Evolutionary conservation across 176 grass and related monocot species (phyloP), one percentile per base, ranked within the genome.

Genomic region (Neostapfia colusana): DNA sequence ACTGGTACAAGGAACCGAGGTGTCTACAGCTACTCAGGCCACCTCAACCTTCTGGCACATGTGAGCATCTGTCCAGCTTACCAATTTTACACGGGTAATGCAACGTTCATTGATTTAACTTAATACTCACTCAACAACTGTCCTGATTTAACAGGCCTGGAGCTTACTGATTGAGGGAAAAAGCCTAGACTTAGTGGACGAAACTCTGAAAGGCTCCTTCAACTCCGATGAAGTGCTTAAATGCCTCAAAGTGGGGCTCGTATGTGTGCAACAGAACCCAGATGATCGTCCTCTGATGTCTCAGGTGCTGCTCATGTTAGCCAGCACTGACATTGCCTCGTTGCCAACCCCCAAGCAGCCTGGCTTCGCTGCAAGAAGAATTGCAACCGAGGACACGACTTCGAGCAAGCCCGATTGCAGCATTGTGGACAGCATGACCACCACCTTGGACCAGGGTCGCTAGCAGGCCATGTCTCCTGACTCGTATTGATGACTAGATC

Each of bases 191-290:
- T 69, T 92, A 21, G 85, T 83, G 4, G 79, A 88, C 2, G 65
- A 82, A 25, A 79, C 80, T 6, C 72, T 92, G 41, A 59, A 88
- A 18, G 60, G 80, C 40, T 34, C 85, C 8, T 85, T 85, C 72
- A 55, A 74, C 49, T 17, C 69, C 6, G 76, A 75, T 17, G 79
- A 92, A 67, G 85, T 79, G 31, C 12, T 88, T 2, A 92, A 82
- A 63, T 88, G 82, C 64, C 61, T 83, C 65, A 75, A 79, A 65
- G 61, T 92, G 25, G 85, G 85, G 59, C 81, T 91, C 10, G 55
- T 91, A 7, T 91, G 89, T 6, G 85, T 91, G 53, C 85, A 91
- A 77, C 85, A 85, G 73, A 81, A 82, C 63, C 82, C 89, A 5
- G 82, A 88, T 2, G 81, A 91, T 57, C 68, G 82, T 61, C 85